A percentile compares a stretch with the other conserved stretches of the same genome.
phyloP scores from a whole-genome alignment of 169 alveolate genomes.

The Haemoproteus tartakovskyi region DNA sequence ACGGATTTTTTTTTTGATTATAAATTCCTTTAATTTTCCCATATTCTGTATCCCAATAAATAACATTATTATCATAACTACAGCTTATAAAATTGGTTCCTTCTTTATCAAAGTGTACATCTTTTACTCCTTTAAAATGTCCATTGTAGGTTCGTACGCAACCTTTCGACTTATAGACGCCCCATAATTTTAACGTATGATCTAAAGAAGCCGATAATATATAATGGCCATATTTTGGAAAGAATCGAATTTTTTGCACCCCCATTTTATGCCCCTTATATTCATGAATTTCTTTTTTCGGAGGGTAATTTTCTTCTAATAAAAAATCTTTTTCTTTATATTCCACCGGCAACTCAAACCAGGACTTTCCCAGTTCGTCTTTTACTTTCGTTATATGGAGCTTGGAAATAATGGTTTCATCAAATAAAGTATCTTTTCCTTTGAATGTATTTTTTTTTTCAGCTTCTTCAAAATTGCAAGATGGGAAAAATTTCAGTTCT shows the following conservation, averaged over 20 bases:
- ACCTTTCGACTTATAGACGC: slow-evolving; percentile 85
- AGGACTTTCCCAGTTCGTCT: slow-evolving; percentile 43
- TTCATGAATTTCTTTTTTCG: slow-evolving; percentile 91
- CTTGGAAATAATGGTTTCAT: slow-evolving; percentile 57
- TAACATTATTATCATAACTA: slow-evolving; percentile 89
- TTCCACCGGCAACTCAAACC: slow-evolving; percentile 64
- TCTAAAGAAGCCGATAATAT: slow-evolving; percentile 92
- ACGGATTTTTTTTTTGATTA: slow-evolving; percentile 88
- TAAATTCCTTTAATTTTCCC: slow-evolving; percentile 91
- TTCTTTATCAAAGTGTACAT: slow-evolving; percentile 87
- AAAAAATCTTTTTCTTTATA: slow-evolving; percentile 65
- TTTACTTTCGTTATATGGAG: slow-evolving; percentile 36
- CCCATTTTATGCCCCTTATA: slow-evolving; percentile 92
- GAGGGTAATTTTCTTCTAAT: slow-evolving; percentile 72
- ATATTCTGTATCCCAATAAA: slow-evolving; percentile 96
- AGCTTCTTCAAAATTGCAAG: slow-evolving; percentile 61
- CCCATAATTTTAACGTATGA: slow-evolving; percentile 93
- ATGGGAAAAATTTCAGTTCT: slow-evolving; percentile 11
- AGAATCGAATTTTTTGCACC: slow-evolving; percentile 89
- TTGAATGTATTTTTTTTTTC: slow-evolving; percentile 26
- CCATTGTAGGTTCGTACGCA: slow-evolving; percentile 93
- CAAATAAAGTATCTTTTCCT: slow-evolving; percentile 38
- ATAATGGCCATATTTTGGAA: slow-evolving; percentile 93
- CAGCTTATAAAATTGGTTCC: slow-evolving; percentile 90
- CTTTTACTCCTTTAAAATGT: slow-evolving; percentile 94